Evolutionary conservation across 805 yeast species (phyloP).

Genomic region (Spencermartinsiella europaea): DNA sequence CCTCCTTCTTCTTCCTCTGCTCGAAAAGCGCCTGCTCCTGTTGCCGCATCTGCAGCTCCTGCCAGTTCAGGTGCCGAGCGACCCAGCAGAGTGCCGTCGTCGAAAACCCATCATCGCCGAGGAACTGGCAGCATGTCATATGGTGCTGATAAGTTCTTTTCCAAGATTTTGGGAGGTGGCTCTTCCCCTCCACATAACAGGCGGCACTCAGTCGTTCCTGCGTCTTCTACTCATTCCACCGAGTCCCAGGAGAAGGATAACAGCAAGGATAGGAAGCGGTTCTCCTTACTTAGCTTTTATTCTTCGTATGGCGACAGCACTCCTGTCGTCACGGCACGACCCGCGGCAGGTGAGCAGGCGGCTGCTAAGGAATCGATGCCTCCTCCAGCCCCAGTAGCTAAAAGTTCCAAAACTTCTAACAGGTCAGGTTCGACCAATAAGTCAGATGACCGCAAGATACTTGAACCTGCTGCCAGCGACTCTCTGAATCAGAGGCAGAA

Average conservation of each 20-base stretch:
- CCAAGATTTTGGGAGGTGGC: constrained; percentile 21
- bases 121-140: constrained; percentile 24
- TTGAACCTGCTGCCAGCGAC: constrained; percentile 20
- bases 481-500: constrained; percentile 21
- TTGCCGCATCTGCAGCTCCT: no score
- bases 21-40: not conserved
- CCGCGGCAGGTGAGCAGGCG: constrained; percentile 2
- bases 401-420: constrained; percentile 1
- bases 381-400: not conserved
- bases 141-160: constrained; percentile 24
- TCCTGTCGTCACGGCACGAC: not conserved
- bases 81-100: not conserved
- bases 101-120: constrained; percentile 18
- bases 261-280: constrained; percentile 20
- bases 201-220: constrained; percentile 19
- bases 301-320: constrained; percentile 1
- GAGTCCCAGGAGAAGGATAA: not conserved
- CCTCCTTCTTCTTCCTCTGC: constrained; percentile 2
- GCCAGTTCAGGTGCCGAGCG: no score
- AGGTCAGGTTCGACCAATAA: constrained; percentile 6
- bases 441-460: constrained; percentile 15
- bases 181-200: constrained; percentile 2
- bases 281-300: constrained; percentile 20
- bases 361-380: constrained; percentile 7
- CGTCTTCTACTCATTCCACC: constrained; percentile 5